phyloP scores from a whole-genome alignment of 108 stramenopile species.

The Conticribra guillardii region DNA sequence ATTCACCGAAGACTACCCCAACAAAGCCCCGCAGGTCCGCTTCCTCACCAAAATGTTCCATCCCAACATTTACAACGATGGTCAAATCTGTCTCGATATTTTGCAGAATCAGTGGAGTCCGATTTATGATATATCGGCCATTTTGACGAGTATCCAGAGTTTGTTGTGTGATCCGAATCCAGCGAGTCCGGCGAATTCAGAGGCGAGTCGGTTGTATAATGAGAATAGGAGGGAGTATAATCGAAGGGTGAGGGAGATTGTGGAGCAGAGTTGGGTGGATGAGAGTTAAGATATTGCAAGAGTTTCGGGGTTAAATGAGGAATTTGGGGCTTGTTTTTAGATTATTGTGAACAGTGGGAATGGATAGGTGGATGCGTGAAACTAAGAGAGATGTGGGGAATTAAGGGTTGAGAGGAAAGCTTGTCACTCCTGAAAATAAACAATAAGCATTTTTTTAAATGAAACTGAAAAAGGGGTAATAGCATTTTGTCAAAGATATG shows the following conservation, averaged over 20 bases:
- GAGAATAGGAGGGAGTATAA: constrained; percentile 99
- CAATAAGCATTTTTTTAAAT: no score
- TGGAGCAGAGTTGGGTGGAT: constrained; percentile 97
- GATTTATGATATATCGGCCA: constrained; percentile 99
- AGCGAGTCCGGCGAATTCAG: constrained; percentile 95
- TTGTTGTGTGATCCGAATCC: constrained; percentile 99
- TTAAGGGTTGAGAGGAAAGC: no score
- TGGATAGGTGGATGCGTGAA: no score
- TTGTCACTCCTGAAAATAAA: no score
- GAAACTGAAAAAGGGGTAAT: no score
- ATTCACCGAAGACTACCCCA: constrained; percentile 99
- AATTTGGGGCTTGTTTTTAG: background rate
- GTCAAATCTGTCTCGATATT: constrained; percentile 98
- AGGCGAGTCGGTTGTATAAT: constrained; percentile 97
- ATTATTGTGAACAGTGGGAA: no score
- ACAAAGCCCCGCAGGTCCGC: constrained; percentile 97
- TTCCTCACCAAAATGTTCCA: constrained; percentile 99
- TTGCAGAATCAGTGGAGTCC: constrained; percentile 99
- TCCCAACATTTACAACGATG: constrained; percentile 99
- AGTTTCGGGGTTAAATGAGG: background rate
- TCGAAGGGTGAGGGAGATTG: constrained; percentile 97
- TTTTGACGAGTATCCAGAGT: constrained; percentile 99
- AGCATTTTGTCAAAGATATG: no score
- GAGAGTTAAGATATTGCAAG: constrained; percentile 36
- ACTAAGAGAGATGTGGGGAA: no score